Evolutionary conservation across 2,329 filamentous ascomycete genomes (phyloP).

Genomic region (Stagonosporopsis vannaccii): DNA sequence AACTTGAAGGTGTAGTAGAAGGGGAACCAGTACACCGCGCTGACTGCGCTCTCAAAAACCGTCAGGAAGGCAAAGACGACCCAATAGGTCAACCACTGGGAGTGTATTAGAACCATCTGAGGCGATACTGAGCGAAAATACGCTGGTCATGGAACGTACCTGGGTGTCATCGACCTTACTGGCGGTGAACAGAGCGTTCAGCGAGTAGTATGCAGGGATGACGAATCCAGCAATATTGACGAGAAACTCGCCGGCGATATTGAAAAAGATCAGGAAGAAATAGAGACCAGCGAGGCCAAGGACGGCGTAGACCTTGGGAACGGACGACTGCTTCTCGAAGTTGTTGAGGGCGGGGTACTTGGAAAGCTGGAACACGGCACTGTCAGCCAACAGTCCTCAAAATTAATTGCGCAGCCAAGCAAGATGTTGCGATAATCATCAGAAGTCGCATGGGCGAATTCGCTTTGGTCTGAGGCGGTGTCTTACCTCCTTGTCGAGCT

Average conservation of each 20-base stretch:
- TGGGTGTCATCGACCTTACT: conserved; percentile 81
- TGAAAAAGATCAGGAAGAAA: conserved; percentile 92
- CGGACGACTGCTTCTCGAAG: conserved; percentile 81
- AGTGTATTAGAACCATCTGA: conserved; percentile 45
- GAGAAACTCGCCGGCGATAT: conserved; percentile 86
- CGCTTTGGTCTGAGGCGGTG: not conserved
- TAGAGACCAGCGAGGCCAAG: conserved; percentile 80
- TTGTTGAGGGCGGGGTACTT: conserved; percentile 86
- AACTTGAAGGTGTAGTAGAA: conserved; percentile 99
- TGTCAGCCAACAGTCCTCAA: conserved; percentile 29
- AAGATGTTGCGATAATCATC: not conserved
- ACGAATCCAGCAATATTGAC: conserved; percentile 87
- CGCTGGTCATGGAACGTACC: conserved; percentile 57
- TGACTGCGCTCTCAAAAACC: conserved; percentile 82
- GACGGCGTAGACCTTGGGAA: conserved; percentile 85
- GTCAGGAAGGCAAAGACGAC: conserved; percentile 84
- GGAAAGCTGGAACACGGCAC: conserved; percentile 67
- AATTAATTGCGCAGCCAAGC: not conserved
- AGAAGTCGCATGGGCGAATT: not conserved
- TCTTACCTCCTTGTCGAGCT: conserved; percentile 84
- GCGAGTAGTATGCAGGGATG: conserved; percentile 84
- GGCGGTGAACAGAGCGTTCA: conserved; percentile 76
- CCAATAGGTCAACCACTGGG: conserved; percentile 82
- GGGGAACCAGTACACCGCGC: conserved; percentile 91
- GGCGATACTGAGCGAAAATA: conserved; percentile 15